Percentiles rank a stretch among this genome's conserved stretches.
Conservation (phyloP, 1,284 basidiomycete genomes). For the Pisolithus thermaeus region DNA sequence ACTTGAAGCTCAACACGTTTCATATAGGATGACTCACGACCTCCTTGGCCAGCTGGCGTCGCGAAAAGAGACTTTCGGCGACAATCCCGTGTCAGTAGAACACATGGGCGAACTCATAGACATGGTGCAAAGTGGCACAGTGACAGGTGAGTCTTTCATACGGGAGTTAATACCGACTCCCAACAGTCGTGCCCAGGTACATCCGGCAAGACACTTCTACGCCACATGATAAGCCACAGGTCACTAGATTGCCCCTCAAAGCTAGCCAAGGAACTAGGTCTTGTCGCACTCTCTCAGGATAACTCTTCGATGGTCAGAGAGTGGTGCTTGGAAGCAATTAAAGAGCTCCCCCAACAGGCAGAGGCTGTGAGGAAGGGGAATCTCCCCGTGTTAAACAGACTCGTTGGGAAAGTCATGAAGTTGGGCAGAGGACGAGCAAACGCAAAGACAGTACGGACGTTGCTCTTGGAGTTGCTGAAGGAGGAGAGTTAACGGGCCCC, state of each 20-base stretch:
- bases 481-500: neutral
- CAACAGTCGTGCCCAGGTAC: constrained; percentile 42
- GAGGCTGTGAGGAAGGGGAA: constrained; percentile 70
- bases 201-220: constrained; percentile 65
- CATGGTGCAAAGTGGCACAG: constrained; percentile 57
- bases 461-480: constrained; percentile 42
- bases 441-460: constrained; percentile 42
- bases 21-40: constrained; percentile 80
- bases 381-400: constrained; percentile 77
- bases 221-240: constrained; percentile 51
- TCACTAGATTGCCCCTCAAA: constrained; percentile 32
- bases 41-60: constrained; percentile 72
- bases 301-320: constrained; percentile 33
- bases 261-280: constrained; percentile 46
- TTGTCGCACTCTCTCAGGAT: constrained; percentile 32
- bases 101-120: constrained; percentile 78
- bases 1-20: neutral
- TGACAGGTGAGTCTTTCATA: constrained; percentile 52
- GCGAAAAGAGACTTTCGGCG: constrained; percentile 53
- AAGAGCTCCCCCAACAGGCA: constrained; percentile 65
- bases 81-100: constrained; percentile 52
- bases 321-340: constrained; percentile 62
- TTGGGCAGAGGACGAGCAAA: constrained; percentile 75
- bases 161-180: neutral
- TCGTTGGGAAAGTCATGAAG: constrained; percentile 91